Base-by-base conservation (phyloP, 1,139 yeast genomes). In the Hansenula lynferdii region DNA sequence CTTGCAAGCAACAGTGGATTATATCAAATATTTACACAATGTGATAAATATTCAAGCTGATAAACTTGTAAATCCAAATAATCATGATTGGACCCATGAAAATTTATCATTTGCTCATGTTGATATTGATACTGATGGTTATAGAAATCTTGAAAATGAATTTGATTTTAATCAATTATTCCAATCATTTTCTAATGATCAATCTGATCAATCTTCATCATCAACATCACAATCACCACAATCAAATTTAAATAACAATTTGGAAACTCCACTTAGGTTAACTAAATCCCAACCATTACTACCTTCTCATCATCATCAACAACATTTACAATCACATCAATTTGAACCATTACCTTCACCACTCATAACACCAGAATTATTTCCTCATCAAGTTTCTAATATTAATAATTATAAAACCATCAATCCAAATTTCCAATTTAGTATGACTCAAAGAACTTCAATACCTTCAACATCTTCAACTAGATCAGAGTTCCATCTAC, bases 1-100 rank as follows among this genome's bases (percentile, higher is more conserved):
- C 22, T 63, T 85, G 34, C 87, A 85, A 58, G 82, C 87, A 17
- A 79, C 92, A 1, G 95, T 85, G 21, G 90, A 84, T 51, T 85
- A 85, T 55, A 80, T 85, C 44, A 69, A 77, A 44, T 83, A 83
- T 53, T 65, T 85, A 36, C 89, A 84, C 54, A 69, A 72, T 41
- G 70, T 78, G 10, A 69, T 80, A 30, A 67, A 68, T 42, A 60
- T 71, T 42, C 79, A 75, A 50, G 64, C 65, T 42, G 54, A 61
- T 42, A 54, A 73, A 48, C 52, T 69, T 42, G 36, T 54, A 40
- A 38, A 50, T 54, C 42, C 63, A 35, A 26, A 40, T 2, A 38
- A 35, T 15, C 52, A 60, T 53, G 20, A 48, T 3, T 47, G 51
- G 17, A 60, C 60, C 36, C 54, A 65, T 29, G 69, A 68, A 42